phyloP scores from a whole-genome alignment of 805 yeast genomes.

The Starmerella floricola region DNA sequence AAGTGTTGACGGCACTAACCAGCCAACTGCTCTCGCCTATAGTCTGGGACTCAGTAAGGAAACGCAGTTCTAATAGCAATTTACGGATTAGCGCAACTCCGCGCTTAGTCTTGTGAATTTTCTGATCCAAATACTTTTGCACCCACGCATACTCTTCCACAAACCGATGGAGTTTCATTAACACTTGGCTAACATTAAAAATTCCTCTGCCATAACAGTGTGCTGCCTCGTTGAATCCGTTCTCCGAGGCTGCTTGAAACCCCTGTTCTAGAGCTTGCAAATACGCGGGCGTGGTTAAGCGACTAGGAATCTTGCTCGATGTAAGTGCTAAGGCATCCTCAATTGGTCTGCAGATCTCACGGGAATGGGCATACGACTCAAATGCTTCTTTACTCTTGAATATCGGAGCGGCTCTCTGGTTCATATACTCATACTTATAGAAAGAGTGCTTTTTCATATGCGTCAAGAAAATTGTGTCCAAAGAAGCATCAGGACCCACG shows the following conservation, averaged over 20 bases:
- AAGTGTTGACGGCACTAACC: slow-evolving; percentile 23
- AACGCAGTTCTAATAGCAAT: slow-evolving; percentile 22
- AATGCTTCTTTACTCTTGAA: slow-evolving; percentile 16
- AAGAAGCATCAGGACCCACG: slow-evolving; percentile 18
- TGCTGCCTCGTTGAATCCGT: slow-evolving; percentile 11
- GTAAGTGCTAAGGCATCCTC: slow-evolving; percentile 14
- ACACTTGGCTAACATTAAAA: slow-evolving; percentile 18
- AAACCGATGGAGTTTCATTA: slow-evolving; percentile 19
- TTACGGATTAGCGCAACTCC: slow-evolving; percentile 22
- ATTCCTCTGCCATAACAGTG: slow-evolving; percentile 22
- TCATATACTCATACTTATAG: slow-evolving; percentile 16
- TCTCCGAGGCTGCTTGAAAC: background rate
- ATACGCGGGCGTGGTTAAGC: background rate
- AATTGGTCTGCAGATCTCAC: slow-evolving; percentile 17
- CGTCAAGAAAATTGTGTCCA: slow-evolving; percentile 19
- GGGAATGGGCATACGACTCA: slow-evolving; percentile 19
- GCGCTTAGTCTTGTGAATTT: slow-evolving; percentile 17
- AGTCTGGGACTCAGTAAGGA: slow-evolving; percentile 15
- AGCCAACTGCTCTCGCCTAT: slow-evolving; percentile 21
- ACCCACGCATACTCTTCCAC: slow-evolving; percentile 21
- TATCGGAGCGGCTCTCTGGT: slow-evolving; percentile 20
- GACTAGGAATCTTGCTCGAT: slow-evolving; percentile 1
- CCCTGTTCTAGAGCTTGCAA: background rate
- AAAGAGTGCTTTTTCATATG: slow-evolving; percentile 23
- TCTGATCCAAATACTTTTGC: slow-evolving; percentile 18